Evolutionary conservation across 345 rosid genomes (phyloP).

Genomic region (Salix dunnii): DNA sequence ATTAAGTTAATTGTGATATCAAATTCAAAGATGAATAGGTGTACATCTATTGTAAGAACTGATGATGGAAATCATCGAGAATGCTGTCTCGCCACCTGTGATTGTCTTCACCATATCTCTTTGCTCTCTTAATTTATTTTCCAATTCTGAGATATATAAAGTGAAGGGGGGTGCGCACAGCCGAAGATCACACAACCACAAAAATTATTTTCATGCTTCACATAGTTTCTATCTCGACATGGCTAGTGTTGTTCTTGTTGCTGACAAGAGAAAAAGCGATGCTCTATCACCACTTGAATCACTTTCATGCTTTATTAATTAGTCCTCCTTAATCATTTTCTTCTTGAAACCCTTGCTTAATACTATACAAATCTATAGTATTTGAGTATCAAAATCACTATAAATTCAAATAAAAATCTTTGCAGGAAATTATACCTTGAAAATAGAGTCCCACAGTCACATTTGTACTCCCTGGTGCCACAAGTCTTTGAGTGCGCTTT

Average conservation of each 20-base stretch:
- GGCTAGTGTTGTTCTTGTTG: neutral
- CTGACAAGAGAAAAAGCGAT: neutral
- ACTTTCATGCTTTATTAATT: constrained; percentile 9
- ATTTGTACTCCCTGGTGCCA: constrained; percentile 92
- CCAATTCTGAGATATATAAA: constrained; percentile 1
- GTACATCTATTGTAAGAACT: neutral
- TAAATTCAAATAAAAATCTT: neutral
- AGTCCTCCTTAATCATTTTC: neutral
- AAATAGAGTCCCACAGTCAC: constrained; percentile 90
- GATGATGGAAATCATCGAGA: neutral
- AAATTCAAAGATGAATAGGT: neutral
- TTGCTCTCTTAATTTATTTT: neutral
- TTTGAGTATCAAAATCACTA: neutral
- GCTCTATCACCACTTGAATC: neutral
- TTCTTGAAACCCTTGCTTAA: neutral
- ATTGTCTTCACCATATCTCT: neutral
- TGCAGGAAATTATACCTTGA: constrained; percentile 54
- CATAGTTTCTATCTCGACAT: constrained; percentile 6
- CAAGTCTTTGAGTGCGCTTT: constrained; percentile 97
- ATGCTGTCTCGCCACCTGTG: no score
- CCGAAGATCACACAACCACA: constrained; percentile 17
- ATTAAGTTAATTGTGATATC: no score
- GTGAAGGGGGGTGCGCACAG: constrained; percentile 3
- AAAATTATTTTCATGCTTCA: constrained; percentile 13
- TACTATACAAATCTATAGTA: neutral